Base-by-base conservation (phyloP, 2,329 filamentous ascomycete genomes). In the Rosellinia necatrix region DNA sequence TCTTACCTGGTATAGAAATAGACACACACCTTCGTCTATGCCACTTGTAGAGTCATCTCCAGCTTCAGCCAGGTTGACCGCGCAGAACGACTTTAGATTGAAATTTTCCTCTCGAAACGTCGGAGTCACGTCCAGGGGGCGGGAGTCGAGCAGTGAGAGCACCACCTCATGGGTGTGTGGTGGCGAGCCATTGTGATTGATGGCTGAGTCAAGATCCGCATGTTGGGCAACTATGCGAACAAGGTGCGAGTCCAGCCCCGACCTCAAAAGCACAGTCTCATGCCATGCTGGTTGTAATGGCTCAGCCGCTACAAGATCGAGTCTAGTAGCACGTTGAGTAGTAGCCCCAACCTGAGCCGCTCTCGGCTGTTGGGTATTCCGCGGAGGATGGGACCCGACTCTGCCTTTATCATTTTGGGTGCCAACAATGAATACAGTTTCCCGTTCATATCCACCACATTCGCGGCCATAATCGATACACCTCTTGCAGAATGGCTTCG, bases 361-460 rank as follows among this genome's bases (percentile, higher is more conserved):
- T 3, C 73, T 70, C 5, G 59, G 37, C 6, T 74, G 66, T 49
- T 72, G 73, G 49, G 78, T 73, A 56, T 77, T 79, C 6, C 78
- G 73, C 4, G 76, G 77, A 3, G 82, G 82, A 55, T 84, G 82
- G 2, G 81, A 83, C 38, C 81, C 81, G 49, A 82, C 83, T 27
- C 82, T 77, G 9, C 82, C 82, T 55, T 76, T 79, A 56, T 77
- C 78, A 55, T 82, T 74, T 32, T 73, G 74, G 2, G 82, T 85
- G n/a, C 81, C 81, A 34, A 83, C 80, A 67, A 88, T 85, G 70
- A 88, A 88, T 53, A 87, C 79, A 13, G 80, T 80, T 66, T 86
- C 80, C 34, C 81, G 76, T 65, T 85, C 79, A 68, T 88, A 89
- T 34, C 85, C 85, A 42, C 79, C 79, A 64, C 85, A 88, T 54